A percentile compares a stretch with the other conserved stretches of the same genome.
Conservation (phyloP, 805 yeast species). For the Cyberlindnera mycetangii region DNA sequence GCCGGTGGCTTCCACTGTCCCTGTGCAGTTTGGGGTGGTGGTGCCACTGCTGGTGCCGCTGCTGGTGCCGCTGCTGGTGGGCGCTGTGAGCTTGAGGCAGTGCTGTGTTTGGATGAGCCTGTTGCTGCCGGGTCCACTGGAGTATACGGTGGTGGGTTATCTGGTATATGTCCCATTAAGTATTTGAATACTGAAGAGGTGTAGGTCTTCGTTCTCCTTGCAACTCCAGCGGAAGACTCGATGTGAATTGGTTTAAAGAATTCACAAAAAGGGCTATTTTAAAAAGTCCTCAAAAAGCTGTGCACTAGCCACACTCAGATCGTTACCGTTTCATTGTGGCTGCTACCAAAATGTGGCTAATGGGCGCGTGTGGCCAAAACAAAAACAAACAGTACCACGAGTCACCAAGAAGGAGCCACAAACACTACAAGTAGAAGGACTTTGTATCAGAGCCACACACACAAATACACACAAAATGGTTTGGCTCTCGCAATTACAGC, state of each 20-base stretch:
- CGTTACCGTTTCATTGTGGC: no score
- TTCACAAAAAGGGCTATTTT: no score
- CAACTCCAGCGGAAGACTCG: no score
- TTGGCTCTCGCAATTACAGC: slow-evolving; percentile 20
- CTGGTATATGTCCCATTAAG: not conserved
- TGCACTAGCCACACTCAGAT: not conserved
- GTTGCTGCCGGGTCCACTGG: not conserved
- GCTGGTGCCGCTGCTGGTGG: slow-evolving; percentile 1
- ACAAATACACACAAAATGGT: slow-evolving; percentile 5
- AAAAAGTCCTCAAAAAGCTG: no score
- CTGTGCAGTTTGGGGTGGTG: not conserved
- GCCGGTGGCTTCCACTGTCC: slow-evolving; percentile 3
- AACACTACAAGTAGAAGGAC: not conserved
- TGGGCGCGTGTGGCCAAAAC: not conserved
- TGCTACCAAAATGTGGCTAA: not conserved
- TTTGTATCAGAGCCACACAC: not conserved
- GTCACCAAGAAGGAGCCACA: not conserved
- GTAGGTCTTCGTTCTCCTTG: no score
- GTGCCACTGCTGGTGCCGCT: no score
- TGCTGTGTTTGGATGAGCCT: not conserved
- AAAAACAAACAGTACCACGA: not conserved
- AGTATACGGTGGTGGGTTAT: slow-evolving; percentile 13
- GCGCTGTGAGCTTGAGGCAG: not conserved
- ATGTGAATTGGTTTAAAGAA: no score
- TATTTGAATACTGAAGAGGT: no score